phyloP scores from a whole-genome alignment of 768 basidiomycete genomes.

The Cystobasidium onofrii region DNA sequence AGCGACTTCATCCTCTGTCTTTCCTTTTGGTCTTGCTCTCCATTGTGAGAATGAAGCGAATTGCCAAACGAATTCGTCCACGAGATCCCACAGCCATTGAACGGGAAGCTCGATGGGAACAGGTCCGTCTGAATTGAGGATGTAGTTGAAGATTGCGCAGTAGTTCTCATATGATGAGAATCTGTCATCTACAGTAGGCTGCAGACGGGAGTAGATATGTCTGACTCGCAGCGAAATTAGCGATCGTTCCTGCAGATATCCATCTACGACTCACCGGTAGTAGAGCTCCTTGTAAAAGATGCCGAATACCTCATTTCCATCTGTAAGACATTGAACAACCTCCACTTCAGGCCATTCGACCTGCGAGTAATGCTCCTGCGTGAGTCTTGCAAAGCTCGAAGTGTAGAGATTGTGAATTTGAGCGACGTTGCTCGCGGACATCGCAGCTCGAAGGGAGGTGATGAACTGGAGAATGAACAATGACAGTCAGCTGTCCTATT shows the following conservation, averaged over 20 bases:
- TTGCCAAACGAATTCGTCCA: conserved; percentile 96
- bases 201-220: conserved; percentile 89
- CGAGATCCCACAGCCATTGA: conserved; percentile 97
- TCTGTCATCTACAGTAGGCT: conserved; percentile 91
- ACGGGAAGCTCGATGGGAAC: conserved; percentile 88
- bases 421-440: conserved; percentile 71
- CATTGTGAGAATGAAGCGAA: conserved; percentile 90
- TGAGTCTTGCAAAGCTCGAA: conserved; percentile 92
- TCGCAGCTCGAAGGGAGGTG: conserved; percentile 83
- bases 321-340: conserved; percentile 83
- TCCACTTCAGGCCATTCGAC: conserved; percentile 98
- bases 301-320: conserved; percentile 93
- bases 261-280: conserved; percentile 52
- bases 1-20: conserved; percentile 78
- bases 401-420: conserved; percentile 92
- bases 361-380: conserved; percentile 88
- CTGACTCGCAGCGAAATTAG: neutral
- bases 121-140: conserved; percentile 90
- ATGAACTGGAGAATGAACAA: conserved; percentile 60
- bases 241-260: neutral
- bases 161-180: conserved; percentile 95
- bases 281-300: conserved; percentile 94
- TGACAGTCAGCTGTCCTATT: conserved; percentile 22
- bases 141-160: conserved; percentile 95
- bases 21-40: conserved; percentile 52